Conservation (phyloP, 371 early-diverging fungal species). For the Rhizopus stolonifer region DNA sequence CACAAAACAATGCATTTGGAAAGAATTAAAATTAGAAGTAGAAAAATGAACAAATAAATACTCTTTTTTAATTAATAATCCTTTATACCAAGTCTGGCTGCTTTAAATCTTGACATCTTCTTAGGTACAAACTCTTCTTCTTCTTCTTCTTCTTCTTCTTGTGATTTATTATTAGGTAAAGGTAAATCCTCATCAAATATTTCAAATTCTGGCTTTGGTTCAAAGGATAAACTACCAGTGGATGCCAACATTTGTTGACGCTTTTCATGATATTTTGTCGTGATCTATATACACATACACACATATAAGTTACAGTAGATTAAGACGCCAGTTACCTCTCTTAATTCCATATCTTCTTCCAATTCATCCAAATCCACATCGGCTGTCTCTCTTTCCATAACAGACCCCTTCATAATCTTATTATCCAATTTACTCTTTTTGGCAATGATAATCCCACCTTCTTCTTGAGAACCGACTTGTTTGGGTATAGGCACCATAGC, state of each 20-base stretch:
- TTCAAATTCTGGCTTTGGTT: constrained; percentile 43
- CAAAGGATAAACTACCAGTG: constrained; percentile 40
- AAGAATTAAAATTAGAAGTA: constrained; percentile 4
- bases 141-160: constrained; percentile 18
- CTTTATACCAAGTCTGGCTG: constrained; percentile 34
- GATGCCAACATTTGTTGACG: constrained; percentile 37
- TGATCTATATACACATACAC: constrained; percentile 9
- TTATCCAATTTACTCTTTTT: constrained; percentile 46
- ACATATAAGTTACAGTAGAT: not conserved
- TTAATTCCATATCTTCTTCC: constrained; percentile 60
- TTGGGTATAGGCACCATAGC: constrained; percentile 15
- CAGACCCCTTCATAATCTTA: constrained; percentile 51
- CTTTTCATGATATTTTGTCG: constrained; percentile 32
- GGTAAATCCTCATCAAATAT: constrained; percentile 51
- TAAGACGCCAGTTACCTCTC: constrained; percentile 34
- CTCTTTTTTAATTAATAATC: not conserved
- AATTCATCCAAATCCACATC: constrained; percentile 53
- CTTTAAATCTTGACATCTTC: constrained; percentile 50
- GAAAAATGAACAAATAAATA: not conserved
- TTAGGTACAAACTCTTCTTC: constrained; percentile 24
- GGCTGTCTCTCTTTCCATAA: constrained; percentile 55
- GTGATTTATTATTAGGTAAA: constrained; percentile 22
- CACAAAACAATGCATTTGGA: no score
- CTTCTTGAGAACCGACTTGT: constrained; percentile 4
- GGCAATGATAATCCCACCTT: constrained; percentile 14